Evolutionary conservation across 768 basidiomycete genomes (phyloP), one percentile per base, ranked within the genome.

Genomic region (Boletus bicolor): DNA sequence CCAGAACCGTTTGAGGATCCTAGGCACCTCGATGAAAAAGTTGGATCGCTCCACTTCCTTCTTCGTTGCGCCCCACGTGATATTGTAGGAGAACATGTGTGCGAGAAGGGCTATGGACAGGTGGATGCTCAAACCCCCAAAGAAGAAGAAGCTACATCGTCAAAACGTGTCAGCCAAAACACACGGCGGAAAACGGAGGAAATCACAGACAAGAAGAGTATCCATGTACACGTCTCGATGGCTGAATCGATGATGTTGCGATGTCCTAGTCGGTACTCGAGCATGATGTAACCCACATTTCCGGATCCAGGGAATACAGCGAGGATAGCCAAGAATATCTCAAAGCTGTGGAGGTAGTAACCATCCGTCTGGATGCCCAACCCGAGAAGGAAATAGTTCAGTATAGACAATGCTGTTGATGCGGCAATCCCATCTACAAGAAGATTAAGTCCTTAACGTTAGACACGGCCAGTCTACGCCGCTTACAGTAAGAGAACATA

Each of bases 31-130:
- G 49, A 87, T 82, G 80, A 90, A 93, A 76, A 96, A 93, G 68
- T 94, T 95, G 24, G 88, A 90, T 34, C 83, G 80, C 68, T 93
- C 87, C 38, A 95, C 91, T 69, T 91, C 89, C 79, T 93, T 94
- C 64, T 82, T 79, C 7, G 84, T 85, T 14, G 82, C 77, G 2
- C 78, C 76, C 84, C 84, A 85, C 7, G 71, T 73, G 60, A 81
- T 79, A 69, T 85, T 79, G 68, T 83, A 85, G 28, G 81, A 81
- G 64, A 83, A 79, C 49, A 84, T 41, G 69, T 85, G 83, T 0
- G 81, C 77, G 24, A 81, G 73, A n/a, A 85, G 70, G 2, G 84
- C 82, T 0, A 77, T 70, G 0, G 74, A 70, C 55, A 85, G 68
- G 37, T 82, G 83, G 57, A 82, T 75, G 30, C 77, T 77, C 53